Conservation (phyloP, 306 rosid genomes). For the Arachis stenosperma region DNA sequence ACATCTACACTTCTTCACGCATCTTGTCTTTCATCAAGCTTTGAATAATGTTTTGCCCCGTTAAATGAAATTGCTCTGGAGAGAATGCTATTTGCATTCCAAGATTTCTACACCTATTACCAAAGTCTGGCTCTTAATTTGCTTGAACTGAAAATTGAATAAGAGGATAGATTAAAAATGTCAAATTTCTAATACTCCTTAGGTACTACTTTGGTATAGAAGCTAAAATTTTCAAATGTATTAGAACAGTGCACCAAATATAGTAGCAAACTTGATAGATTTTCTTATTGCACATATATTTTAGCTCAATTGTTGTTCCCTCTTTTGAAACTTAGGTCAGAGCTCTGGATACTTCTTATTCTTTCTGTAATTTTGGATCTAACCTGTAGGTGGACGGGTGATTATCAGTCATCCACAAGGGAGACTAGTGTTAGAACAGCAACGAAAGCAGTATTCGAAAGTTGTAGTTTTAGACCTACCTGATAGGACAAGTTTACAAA, state of each 20-base stretch:
- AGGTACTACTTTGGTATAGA: neutral
- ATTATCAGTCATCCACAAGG: conserved; percentile 88
- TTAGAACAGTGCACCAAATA: neutral
- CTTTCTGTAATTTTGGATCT: conserved; percentile 27
- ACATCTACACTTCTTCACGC: conserved; percentile 15
- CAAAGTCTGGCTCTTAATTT: conserved; percentile 8
- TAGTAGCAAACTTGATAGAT: neutral
- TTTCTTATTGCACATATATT: conserved; percentile 8
- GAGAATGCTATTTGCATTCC: neutral
- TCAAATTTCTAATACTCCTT: neutral
- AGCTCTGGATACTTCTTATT: conserved; percentile 9
- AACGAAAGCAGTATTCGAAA: conserved; percentile 58
- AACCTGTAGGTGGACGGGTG: conserved; percentile 70
- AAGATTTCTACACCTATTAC: neutral
- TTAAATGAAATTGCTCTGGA: neutral
- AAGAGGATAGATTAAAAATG: conserved; percentile 11
- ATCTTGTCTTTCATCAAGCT: conserved; percentile 4
- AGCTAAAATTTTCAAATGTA: neutral
- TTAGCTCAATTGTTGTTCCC: conserved; percentile 19
- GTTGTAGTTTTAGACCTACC: conserved; percentile 76
- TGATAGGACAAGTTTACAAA: conserved; percentile 56
- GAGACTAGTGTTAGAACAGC: conserved; percentile 63
- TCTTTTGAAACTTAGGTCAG: conserved; percentile 8
- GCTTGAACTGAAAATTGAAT: neutral
- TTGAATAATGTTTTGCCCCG: neutral